A percentile compares a stretch with the other conserved stretches of the same genome.
phyloP scores from a whole-genome alignment of 2,329 filamentous ascomycete species.

The Botrytis sinoallii region DNA sequence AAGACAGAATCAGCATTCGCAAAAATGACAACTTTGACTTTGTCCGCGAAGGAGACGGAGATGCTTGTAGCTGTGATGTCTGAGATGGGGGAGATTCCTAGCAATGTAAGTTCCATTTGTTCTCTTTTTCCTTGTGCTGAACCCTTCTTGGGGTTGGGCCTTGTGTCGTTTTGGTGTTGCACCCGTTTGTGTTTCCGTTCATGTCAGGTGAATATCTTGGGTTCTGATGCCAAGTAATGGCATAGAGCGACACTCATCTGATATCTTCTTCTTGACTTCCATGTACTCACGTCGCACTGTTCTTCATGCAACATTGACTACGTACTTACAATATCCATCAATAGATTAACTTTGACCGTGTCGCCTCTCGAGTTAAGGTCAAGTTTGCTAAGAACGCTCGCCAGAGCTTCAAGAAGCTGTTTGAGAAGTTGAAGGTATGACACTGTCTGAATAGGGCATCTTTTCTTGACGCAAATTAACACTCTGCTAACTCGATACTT shows the following conservation, averaged over 20 bases:
- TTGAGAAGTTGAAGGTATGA: slow-evolving; percentile 26
- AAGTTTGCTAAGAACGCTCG: slow-evolving; percentile 44
- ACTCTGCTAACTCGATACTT: neutral
- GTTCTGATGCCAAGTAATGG: too few species aligned
- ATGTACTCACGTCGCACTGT: too few species aligned
- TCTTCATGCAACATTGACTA: neutral
- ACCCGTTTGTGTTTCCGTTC: neutral
- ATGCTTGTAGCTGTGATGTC: slow-evolving; percentile 22
- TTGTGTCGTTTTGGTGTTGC: too few species aligned
- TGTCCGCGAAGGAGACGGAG: slow-evolving; percentile 20
- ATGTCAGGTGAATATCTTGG: neutral
- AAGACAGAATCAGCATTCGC: neutral
- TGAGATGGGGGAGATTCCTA: slow-evolving; percentile 24
- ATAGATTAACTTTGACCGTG: slow-evolving; percentile 42
- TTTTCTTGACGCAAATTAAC: too few species aligned
- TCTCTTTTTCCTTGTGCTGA: too few species aligned
- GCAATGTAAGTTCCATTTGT: neutral
- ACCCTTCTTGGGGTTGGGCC: neutral
- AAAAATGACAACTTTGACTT: slow-evolving; percentile 13
- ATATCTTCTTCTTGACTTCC: neutral
- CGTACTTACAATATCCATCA: neutral
- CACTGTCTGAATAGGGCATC: neutral
- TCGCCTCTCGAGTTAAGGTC: slow-evolving; percentile 40
- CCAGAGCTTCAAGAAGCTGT: slow-evolving; percentile 25
- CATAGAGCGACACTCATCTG: neutral